Base-by-base conservation (phyloP, 192 early-diverging fungal species). In the Chytriomyces hyalinus region DNA sequence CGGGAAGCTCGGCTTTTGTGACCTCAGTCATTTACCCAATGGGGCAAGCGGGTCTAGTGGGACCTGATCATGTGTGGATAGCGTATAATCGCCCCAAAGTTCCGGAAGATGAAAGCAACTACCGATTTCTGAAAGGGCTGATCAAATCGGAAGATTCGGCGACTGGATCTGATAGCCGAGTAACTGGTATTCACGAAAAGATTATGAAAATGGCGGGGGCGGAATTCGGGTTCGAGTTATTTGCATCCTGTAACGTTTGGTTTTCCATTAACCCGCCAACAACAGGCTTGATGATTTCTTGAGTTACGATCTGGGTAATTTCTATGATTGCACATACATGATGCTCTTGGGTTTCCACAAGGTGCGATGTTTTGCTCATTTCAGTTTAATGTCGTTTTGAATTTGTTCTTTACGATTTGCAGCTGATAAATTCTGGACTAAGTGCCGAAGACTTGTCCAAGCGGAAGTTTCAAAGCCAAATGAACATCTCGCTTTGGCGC, bases 291-390 rank as follows among this genome's bases (percentile, higher is more conserved):
- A 36, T 36, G 36, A 36, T 36, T 36, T 36, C 36, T 36, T 36
- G 36, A 36, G 4, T 2, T 36, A 36, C 36, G 36, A 36, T 36
- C 36, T 36, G 36, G 36, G 36, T 36, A 36, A 36, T 36, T 36
- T 36, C 43, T 70, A 36, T 70, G 69, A 70, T 53, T 20, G 49
- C 28, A 1, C 50, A n/a, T 57, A 57, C 49, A 70, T 70, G 47
- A 49, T 70, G 49, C 69, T 70, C 13, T 15, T 70, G 11, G 69
- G 69, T 10, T 70, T 70, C 13, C 49, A 70, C 50, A 70, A 70
- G 49, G 69, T 70, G 20, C 7, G 47, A 36, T 36, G 36, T 36
- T 36, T 36, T 36, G 36, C 36, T 36, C 36, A 36, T 10, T 53
- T 11, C 3, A 57, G 5, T 17, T 11, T 48, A 28, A 4, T 43